Evolutionary conservation across 495 filamentous ascomycete species (phyloP).

Genomic region (Penicillium diatomitis): DNA sequence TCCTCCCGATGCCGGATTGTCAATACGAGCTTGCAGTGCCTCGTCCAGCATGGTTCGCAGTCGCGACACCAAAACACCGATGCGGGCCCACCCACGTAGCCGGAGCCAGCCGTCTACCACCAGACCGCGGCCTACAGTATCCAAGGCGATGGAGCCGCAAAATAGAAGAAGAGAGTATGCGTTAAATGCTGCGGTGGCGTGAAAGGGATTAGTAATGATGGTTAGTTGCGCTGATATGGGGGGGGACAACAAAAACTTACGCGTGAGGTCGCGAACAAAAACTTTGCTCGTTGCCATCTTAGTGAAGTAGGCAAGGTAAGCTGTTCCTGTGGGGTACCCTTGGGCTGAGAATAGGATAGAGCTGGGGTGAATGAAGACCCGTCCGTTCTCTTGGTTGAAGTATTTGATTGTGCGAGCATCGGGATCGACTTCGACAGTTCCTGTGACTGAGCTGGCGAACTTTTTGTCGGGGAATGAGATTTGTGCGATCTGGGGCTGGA

Average conservation of each 20-base stretch:
- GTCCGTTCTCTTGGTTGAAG: constrained; percentile 74
- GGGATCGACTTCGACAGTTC: constrained; percentile 84
- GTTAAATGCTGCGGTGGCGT: constrained; percentile 60
- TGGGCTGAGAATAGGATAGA: constrained; percentile 80
- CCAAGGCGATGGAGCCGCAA: constrained; percentile 70
- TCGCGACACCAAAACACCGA: constrained; percentile 80
- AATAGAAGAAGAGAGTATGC: constrained; percentile 87
- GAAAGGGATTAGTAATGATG: constrained; percentile 4
- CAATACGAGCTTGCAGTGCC: constrained; percentile 66
- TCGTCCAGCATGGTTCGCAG: constrained; percentile 80
- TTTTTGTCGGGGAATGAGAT: constrained; percentile 94
- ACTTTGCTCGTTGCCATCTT: constrained; percentile 87
- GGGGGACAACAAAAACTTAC: constrained; percentile 38
- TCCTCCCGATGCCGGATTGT: constrained; percentile 51
- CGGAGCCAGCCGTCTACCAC: constrained; percentile 91
- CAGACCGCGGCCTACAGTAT: constrained; percentile 79
- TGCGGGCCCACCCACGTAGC: constrained; percentile 85
- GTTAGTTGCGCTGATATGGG: not conserved
- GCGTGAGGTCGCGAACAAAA: constrained; percentile 82
- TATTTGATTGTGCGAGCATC: constrained; percentile 88
- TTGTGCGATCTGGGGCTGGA: constrained; percentile 82
- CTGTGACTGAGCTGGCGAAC: constrained; percentile 73
- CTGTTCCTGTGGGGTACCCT: constrained; percentile 54
- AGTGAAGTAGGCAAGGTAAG: constrained; percentile 76
- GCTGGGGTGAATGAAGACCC: constrained; percentile 86